Percentiles rank a stretch among this genome's conserved stretches.
Evolutionary conservation across 768 basidiomycete species (phyloP).

Genomic region (Leccinum uliginosum): DNA sequence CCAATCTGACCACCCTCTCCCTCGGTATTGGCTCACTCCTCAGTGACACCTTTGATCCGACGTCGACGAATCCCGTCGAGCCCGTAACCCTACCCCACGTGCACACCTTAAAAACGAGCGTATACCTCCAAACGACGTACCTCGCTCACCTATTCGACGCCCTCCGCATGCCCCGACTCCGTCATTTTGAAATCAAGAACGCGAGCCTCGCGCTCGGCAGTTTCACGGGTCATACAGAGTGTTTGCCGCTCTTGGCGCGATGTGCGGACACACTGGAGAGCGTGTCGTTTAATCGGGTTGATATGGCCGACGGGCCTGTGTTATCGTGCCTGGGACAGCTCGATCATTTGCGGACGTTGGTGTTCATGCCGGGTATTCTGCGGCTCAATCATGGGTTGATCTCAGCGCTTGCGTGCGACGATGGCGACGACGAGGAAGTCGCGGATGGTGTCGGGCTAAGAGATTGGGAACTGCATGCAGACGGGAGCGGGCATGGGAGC

Average conservation of each 20-base stretch:
- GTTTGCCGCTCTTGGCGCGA: constrained; percentile 22
- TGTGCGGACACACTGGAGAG: constrained; percentile 28
- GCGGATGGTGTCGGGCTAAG: background rate
- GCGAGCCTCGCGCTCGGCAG: constrained; percentile 28
- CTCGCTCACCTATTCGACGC: constrained; percentile 24
- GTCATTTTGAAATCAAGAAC: constrained; percentile 26
- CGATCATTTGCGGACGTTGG: constrained; percentile 13
- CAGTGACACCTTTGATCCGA: constrained; percentile 10
- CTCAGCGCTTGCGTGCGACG: constrained; percentile 16
- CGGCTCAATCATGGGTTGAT: constrained; percentile 31
- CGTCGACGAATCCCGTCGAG: background rate
- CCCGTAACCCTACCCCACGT: constrained; percentile 27
- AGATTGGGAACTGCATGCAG: background rate
- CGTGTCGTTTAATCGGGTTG: constrained; percentile 19
- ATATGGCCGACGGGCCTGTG: constrained; percentile 19
- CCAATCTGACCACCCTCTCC: constrained; percentile 25
- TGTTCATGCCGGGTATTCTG: constrained; percentile 25
- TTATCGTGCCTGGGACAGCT: constrained; percentile 22
- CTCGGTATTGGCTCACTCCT: constrained; percentile 25
- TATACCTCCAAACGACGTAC: constrained; percentile 27
- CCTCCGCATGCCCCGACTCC: constrained; percentile 22
- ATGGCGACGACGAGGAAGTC: background rate
- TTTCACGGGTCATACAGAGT: constrained; percentile 24
- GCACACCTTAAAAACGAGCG: constrained; percentile 23
- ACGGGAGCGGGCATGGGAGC: background rate